A percentile compares a stretch with the other conserved stretches of the same genome.
Evolutionary conservation across 2,329 filamentous ascomycete species (phyloP).

Genomic region (Ophiostoma populinum): DNA sequence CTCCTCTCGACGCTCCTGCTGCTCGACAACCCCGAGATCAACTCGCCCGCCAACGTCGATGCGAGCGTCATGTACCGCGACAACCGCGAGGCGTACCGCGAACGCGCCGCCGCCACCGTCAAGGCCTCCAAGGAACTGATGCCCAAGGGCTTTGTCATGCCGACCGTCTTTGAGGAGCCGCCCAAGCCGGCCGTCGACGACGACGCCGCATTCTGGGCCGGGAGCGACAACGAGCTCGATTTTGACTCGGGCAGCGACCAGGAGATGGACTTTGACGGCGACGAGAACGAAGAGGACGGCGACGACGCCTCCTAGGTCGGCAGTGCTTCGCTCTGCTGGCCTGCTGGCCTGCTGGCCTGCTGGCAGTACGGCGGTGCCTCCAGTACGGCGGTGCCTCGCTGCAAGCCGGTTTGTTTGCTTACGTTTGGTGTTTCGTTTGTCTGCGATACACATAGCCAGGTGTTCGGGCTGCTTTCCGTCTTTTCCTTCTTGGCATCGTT

Average conservation of each 20-base stretch:
- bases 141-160: too few species aligned
- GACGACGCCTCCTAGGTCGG: too few species aligned
- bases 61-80: slow-evolving; percentile 76
- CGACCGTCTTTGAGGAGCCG: slow-evolving; percentile 66
- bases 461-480: too few species aligned
- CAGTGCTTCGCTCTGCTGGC: too few species aligned
- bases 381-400: too few species aligned
- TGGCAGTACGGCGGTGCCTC: too few species aligned
- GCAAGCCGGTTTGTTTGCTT: too few species aligned
- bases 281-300: slow-evolving; percentile 39
- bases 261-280: slow-evolving; percentile 40
- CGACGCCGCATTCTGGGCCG: slow-evolving; percentile 70
- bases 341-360: too few species aligned
- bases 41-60: slow-evolving; percentile 87
- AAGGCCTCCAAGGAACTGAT: slow-evolving; percentile 43
- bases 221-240: slow-evolving; percentile 60
- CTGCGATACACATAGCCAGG: too few species aligned
- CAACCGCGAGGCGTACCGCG: slow-evolving; percentile 49
- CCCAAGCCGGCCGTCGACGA: slow-evolving; percentile 41
- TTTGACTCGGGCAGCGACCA: slow-evolving; percentile 55
- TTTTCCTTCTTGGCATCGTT: too few species aligned
- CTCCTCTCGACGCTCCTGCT: slow-evolving; percentile 82
- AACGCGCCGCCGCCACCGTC: slow-evolving; percentile 50
- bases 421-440: too few species aligned
- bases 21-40: slow-evolving; percentile 85